These are phyloP conservation scores for Thelonectria discophora DNA, from an alignment of 2,329 filamentous ascomycete species.

Conservation along the genomic window DNA sequence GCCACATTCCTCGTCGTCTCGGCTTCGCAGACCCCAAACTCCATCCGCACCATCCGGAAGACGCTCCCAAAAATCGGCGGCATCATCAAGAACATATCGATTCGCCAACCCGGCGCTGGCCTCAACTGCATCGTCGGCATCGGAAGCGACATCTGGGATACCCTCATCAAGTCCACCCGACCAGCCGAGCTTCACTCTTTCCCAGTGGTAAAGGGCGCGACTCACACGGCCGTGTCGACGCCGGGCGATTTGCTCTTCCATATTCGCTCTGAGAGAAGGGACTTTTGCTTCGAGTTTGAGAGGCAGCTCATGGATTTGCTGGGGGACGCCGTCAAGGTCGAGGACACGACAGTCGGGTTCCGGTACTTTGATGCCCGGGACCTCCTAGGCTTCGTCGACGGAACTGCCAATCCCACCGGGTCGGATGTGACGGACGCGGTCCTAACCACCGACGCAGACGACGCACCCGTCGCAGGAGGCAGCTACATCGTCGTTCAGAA, in stretches of 20 bases:
- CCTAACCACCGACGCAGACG: conserved; percentile 54
- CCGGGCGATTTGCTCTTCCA: conserved; percentile 67
- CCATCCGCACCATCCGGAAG: conserved; percentile 54
- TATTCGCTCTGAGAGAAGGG: conserved; percentile 64
- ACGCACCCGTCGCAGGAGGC: conserved; percentile 53
- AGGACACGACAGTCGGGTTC: conserved; percentile 65
- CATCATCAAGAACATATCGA: conserved; percentile 62
- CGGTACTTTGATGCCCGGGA: conserved; percentile 68
- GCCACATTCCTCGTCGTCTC: conserved; percentile 64
- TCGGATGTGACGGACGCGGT: conserved; percentile 52
- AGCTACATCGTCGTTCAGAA: conserved; percentile 70
- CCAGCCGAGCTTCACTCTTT: conserved; percentile 64
- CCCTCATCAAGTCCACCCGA: conserved; percentile 52
- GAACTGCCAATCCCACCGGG: conserved; percentile 66
- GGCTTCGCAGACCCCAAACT: conserved; percentile 45
- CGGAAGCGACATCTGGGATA: conserved; percentile 61
- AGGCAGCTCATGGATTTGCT: conserved; percentile 60
- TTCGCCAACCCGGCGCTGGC: conserved; percentile 55
- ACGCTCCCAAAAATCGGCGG: conserved; percentile 54
- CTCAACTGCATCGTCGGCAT: conserved; percentile 65
- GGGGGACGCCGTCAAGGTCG: conserved; percentile 56
- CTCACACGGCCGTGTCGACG: conserved; percentile 62
- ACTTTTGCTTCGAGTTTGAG: conserved; percentile 68
- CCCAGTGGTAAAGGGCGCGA: conserved; percentile 54
- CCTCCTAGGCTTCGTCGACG: conserved; percentile 67